Evolutionary conservation across 2,329 filamentous ascomycete species (phyloP), one percentile per base, ranked within the genome.

Genomic region (Fusarium subglutinans): DNA sequence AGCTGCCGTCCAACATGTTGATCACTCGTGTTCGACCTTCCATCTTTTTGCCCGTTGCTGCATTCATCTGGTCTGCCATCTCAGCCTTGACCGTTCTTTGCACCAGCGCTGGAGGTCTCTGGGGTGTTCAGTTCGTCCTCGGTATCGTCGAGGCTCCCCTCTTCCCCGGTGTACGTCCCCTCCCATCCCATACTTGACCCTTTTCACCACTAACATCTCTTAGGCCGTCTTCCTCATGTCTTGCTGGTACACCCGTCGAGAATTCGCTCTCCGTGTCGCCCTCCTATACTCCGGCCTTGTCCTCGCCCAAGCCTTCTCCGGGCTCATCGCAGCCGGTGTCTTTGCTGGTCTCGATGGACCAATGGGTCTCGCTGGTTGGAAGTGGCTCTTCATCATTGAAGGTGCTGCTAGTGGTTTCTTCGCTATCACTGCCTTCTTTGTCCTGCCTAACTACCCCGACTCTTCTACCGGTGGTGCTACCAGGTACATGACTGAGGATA

Each of bases 311-410:
- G 91, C 91, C 3, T 93, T 93, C 76, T 90, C 90, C 1, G 91
- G 90, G 2, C 79, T 90, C 6, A 87, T 90, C 30, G 86, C 87
- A 1, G 88, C 87, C 0, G 88, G 90, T 5, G 91, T 93, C 58
- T 89, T 89, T 1, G 56, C 66, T 1, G 72, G 63, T 10, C 63
- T 77, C 0, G 76, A 77, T 8, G 84, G 87, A 2, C 81, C 82
- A 0, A 74, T 74, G 72, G 91, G 90, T 1, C 81, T 91, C 2
- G 81, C 84, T 9, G 90, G 90, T 2, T 93, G 90, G 90, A 82
- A 88, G 11, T 91, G 89, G 90, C 83, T 92, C 0, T 93, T 92
- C 80, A 90, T 93, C 41, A 87, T 92, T 15, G 90, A 93, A 77
- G 91, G 90, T 20, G 83, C 84, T 6, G 84, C 68, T 1, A 56